Conservation (phyloP, 2,329 filamentous ascomycete species). For the Truncatella angustata region DNA sequence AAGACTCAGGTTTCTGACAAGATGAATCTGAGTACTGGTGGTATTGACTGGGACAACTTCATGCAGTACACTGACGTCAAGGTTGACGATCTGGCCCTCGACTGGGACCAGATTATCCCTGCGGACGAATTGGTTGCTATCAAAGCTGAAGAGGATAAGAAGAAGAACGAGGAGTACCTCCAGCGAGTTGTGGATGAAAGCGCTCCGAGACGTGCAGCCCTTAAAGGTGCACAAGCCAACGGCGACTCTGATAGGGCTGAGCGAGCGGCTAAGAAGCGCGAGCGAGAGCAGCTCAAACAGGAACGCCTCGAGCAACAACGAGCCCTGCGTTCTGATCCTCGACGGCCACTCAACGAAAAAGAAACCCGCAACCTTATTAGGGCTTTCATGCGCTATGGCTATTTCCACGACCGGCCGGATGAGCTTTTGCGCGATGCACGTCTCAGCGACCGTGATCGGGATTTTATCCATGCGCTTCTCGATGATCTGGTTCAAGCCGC, state of each 20-base stretch:
- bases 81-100: constrained; percentile 74
- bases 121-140: constrained; percentile 87
- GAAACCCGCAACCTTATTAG: constrained; percentile 90
- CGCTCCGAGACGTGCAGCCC: constrained; percentile 72
- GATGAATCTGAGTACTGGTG: constrained; percentile 87
- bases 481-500: constrained; percentile 66
- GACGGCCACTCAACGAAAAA: constrained; percentile 85
- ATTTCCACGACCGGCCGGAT: constrained; percentile 81
- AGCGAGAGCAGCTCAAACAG: constrained; percentile 66
- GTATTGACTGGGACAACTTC: constrained; percentile 83
- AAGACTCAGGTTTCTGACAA: constrained; percentile 94
- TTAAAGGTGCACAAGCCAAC: constrained; percentile 52
- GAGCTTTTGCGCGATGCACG: constrained; percentile 88
- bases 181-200: constrained; percentile 81
- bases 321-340: constrained; percentile 75
- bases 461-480: constrained; percentile 74
- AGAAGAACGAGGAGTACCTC: constrained; percentile 79
- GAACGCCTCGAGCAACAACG: constrained; percentile 73
- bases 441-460: constrained; percentile 75
- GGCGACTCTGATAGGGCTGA: constrained; percentile 62
- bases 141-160: constrained; percentile 84
- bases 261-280: constrained; percentile 63
- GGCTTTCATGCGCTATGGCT: constrained; percentile 87
- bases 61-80: constrained; percentile 98
- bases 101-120: constrained; percentile 98